Base-by-base conservation (phyloP, 2,329 filamentous ascomycete species). In the Scedosporium aurantiacum region DNA sequence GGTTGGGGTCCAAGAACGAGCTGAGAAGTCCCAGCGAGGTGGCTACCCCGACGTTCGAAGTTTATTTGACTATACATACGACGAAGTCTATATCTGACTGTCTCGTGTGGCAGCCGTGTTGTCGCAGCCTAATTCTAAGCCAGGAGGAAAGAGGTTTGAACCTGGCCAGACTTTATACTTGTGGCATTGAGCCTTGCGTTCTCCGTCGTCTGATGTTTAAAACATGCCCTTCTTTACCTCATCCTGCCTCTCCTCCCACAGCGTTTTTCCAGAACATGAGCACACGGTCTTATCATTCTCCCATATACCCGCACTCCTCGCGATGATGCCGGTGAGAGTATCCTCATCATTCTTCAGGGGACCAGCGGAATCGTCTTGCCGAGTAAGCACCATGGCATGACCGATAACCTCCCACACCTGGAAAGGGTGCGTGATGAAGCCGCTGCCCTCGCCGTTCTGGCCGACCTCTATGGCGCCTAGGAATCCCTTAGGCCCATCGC, bases 241-340 rank as follows among this genome's bases (percentile, higher is more conserved):
- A 69, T 97, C 92, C 75, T 87, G 87, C 67, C 94, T 85, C 79
- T 99, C 94, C 75, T 99, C 89, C 94, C 94, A 99, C 10, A 99
- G 84, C 62, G 92, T 97, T 84, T 97, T 97, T 3, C 94, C 94
- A 43, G 91, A 96, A 75, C 94, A 99, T 57, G 91, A 96, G 73
- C 94, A 99, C 5, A 99, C 93, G 55, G 90, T 96, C 82, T 97
- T 99, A 72, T 97, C 91, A 69, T 99, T 96, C 73, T 97, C 93
- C 94, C 94, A 99, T 64, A 96, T 88, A n/a, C 94, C 94, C 16
- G 94, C 93, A 73, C 92, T 97, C 70, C 94, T 82, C 57, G 94
- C 94, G 75, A 99, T 90, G 59, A 99, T 92, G 7, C 94, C 94
- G 2, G 96, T 90, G 58, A 97, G 78, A 21, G 91, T 96, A 72